A percentile compares a stretch with the other conserved stretches of the same genome.
These are phyloP conservation scores for Phytophthora megakarya DNA, from an alignment of 352 stramenopile species.

Conservation along the genomic window DNA sequence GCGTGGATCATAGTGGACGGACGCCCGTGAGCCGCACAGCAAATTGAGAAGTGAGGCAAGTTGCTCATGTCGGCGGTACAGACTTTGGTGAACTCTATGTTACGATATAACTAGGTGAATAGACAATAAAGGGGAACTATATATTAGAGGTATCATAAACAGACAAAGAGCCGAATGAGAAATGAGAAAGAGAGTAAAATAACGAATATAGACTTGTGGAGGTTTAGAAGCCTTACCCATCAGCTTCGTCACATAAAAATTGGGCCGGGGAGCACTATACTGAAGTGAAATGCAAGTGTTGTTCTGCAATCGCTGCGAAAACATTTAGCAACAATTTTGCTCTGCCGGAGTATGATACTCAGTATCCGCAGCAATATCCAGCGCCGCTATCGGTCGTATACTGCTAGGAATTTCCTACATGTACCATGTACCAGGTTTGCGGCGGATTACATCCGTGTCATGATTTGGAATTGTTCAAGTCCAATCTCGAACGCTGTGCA, in stretches of 20 bases:
- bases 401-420: no score
- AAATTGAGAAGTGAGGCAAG: slow-evolving; percentile 27
- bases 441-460: not conserved
- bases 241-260: slow-evolving; percentile 38
- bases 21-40: slow-evolving; percentile 16
- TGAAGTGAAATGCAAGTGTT: no score
- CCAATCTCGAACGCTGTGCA: no score
- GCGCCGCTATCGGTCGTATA: not conserved
- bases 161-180: no score
- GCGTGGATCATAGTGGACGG: slow-evolving; percentile 31
- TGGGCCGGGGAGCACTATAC: slow-evolving; percentile 2
- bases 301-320: slow-evolving; percentile 4
- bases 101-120: no score
- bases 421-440: no score
- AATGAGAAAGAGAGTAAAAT: no score
- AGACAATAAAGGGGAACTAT: no score
- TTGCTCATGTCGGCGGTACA: slow-evolving; percentile 4
- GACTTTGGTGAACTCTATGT: no score
- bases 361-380: slow-evolving; percentile 1
- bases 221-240: slow-evolving; percentile 11
- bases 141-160: no score
- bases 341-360: no score
- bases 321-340: no score
- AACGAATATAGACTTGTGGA: not conserved
- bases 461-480: not conserved